Conservation (phyloP, 345 rosid genomes). For the Streptanthus diversifolius region DNA sequence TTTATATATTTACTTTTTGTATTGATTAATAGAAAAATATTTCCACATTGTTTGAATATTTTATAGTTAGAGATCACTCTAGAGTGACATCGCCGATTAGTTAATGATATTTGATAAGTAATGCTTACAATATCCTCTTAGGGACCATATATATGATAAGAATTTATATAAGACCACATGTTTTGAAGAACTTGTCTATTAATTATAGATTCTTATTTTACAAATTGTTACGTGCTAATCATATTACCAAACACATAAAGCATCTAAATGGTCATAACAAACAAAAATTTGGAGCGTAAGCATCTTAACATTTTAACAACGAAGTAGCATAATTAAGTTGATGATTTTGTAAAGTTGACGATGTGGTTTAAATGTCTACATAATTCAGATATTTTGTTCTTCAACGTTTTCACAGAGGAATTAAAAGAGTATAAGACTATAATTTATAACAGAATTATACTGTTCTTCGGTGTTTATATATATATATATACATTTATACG, state of each 20-base stretch:
- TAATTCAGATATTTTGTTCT: neutral
- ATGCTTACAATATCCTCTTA: conserved; percentile 10
- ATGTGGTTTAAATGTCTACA: neutral
- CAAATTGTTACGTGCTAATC: neutral
- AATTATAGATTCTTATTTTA: neutral
- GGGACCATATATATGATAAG: neutral
- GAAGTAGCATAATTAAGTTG: neutral
- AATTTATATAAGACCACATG: neutral
- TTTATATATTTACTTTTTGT: neutral
- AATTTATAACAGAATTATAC: too few relatives aligned
- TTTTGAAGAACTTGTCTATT: neutral
- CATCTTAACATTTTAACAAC: neutral
- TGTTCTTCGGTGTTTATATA: neutral
- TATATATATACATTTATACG: neutral
- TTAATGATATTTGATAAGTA: neutral
- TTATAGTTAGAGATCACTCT: conserved; percentile 12
- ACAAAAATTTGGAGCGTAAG: neutral
- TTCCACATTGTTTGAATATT: conserved; percentile 19
- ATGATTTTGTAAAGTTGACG: neutral
- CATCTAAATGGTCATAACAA: neutral
- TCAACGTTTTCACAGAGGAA: neutral
- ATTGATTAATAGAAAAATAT: neutral
- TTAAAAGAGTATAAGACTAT: neutral
- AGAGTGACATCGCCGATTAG: conserved; percentile 7
- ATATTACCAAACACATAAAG: neutral